Evolutionary conservation across 371 early-diverging fungal species (phyloP), one percentile per base, ranked within the genome.

Genomic region (Amoeboradix gromovi): DNA sequence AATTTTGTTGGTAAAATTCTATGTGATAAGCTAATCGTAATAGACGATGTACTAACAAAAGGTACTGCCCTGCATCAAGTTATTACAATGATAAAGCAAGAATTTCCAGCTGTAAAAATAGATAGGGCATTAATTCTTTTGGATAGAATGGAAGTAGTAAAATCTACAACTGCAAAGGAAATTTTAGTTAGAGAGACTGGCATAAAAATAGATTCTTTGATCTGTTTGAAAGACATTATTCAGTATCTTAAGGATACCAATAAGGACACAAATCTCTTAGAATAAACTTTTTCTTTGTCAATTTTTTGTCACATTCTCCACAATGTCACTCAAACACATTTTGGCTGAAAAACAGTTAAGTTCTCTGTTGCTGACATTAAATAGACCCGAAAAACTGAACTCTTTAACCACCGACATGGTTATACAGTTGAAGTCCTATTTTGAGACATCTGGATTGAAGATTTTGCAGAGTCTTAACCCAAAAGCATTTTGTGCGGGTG

Each of bases 41-140:
- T 95, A 27, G 97, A 96, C 78, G 97, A 96, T 75, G 97, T 96
- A 28, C 93, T 94, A 74, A 94, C 97, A 1, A 94, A 94, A 22
- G 97, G 96, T 31, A 96, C 97, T 1, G 94, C 97, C 17, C 92
- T 96, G 74, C 80, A 89, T 66, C 92, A 96, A 75, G 83, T 84
- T 29, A 81, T 93, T 31, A 83, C 77, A 30, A 82, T 94, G 69
- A 89, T 96, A 68, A 70, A 80, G 73, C 76, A 73, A 29, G 78
- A 79, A 31, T 72, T 71, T 12, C 74, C 79, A 68, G 17, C 1
- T 68, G 5, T 12, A 30, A 29, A 28, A 16, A 16, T 30, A 1
- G 1, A 28, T 68, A 17, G 30, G 16, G 68, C 48, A 48, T 5
- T 48, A 12, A 48, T 48, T 48, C 22, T 48, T 5, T 22, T 48